Base-by-base conservation (phyloP, 2,329 filamentous ascomycete species). In the Cladobotryum protrusum region DNA sequence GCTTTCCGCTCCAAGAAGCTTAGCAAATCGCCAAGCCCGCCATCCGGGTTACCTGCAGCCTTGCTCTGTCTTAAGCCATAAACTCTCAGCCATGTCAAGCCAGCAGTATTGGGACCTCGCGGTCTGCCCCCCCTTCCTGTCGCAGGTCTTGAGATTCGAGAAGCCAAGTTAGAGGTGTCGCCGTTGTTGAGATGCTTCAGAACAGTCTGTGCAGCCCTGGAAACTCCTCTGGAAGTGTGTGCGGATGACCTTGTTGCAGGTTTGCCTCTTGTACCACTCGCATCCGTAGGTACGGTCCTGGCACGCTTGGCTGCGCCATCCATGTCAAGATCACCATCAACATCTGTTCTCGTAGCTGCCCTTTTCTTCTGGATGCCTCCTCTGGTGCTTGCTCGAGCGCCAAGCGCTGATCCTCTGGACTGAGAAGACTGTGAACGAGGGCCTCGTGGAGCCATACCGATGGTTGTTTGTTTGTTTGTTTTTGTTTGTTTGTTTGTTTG, bases 1-100 rank as follows among this genome's bases (percentile, higher is more conserved):
- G 85, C 78, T 66, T 89, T 89, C 60, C 83, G 81, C 68, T 89
- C 84, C 55, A 90, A 69, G 63, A 89, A 89, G 45, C 73, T 72
- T 47, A 89, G 66, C 29, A 89, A 72, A 52, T 81, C 78, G 52
- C 77, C 75, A 20, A 86, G 63, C 17, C 86, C 86, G 44, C 85
- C 83, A 49, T 86, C 86, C 29, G 76, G 63, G 56, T 89, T 87
- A 24, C 64, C 73, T 11, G 79, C 75, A 7, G 84, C 85, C 17
- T 41, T 89, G 71, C 85, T 89, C 41, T 79, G 68, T 60, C 78
- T 82, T 61, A 88, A 74, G 20, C 86, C 86, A 55, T 73, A 71
- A 18, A 91, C 71, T 51, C 71, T 72, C 36, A 82, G 57, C 52
- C 63, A 67, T 4, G 56, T 58, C 35, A 71, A 48, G 20, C 56